Base-by-base conservation (phyloP, 495 filamentous ascomycete species). In the Tetracladium marchalianum region DNA sequence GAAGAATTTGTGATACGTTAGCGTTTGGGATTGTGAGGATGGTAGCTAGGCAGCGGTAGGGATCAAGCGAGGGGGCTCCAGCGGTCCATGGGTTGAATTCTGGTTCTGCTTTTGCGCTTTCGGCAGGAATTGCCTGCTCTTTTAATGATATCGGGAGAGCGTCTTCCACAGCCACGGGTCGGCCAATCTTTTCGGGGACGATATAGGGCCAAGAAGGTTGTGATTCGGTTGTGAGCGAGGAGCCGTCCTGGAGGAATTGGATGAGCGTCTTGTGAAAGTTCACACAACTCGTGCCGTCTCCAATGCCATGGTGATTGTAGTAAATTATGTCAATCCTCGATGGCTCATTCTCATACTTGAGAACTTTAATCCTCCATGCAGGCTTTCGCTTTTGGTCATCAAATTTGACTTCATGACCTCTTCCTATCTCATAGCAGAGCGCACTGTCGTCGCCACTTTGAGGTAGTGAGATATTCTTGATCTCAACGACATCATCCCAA, bases 281-380 rank as follows among this genome's bases (percentile, higher is more conserved):
- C 35, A 51, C 53, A 16, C 44, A 42, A 39, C 51, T 49, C 39
- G 43, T 42, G 12, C 59, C 59, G 33, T 62, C 59, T 1, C 11
- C 19, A 16, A 59, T 51, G 1, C 48, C 56, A 37, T 60, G 60
- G 37, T 58, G 50, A 45, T 39, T 54, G 39, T 46, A 31, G 38
- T 55, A 53, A 13, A 51, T 27, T 7, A 62, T 31, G 35, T 62
- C 57, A 24, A 61, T 16, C 44, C 31, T 39, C 10, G 27, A 32
- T 11, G 44, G 15, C 4, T 32, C 17, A n/a, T n/a, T 15, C 15
- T 55, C 36, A n/a, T 53, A 46, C 3, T 13, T 31, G 11, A 61
- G 15, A 18, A 61, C 44, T 17, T 46, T n/a, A 1, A 63, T 38
- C 41, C 52, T 61, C 60, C 58, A 62, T 10, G 49, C 49, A 11